A percentile compares a stretch with the other conserved stretches of the same genome.
Conservation (phyloP, 148 eudicot species). For the Fagopyrum tataricum region DNA sequence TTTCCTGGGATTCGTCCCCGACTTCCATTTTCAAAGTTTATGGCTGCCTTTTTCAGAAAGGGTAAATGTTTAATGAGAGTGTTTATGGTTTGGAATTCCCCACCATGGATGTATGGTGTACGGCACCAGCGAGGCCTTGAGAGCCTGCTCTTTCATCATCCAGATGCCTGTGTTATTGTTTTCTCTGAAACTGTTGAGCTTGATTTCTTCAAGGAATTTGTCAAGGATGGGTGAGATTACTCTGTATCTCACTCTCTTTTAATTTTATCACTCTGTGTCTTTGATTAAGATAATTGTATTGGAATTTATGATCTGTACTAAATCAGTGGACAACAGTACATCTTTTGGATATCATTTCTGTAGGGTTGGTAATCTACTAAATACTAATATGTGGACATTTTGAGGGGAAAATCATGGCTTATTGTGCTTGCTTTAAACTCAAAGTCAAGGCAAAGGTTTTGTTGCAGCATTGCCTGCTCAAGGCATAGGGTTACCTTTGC, state of each 20-base stretch:
- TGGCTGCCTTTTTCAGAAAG: constrained; percentile 69
- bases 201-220: constrained; percentile 65
- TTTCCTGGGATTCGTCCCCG: constrained; percentile 64
- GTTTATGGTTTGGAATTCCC: constrained; percentile 96
- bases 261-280: background rate
- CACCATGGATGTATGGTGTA: constrained; percentile 77
- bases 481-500: background rate
- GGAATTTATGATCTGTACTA: background rate
- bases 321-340: background rate
- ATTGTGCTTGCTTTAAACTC: background rate
- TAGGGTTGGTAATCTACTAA: background rate
- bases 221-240: constrained; percentile 56
- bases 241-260: background rate
- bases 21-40: constrained; percentile 67
- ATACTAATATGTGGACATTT: background rate
- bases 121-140: constrained; percentile 82
- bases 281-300: background rate
- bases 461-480: background rate
- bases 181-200: constrained; percentile 87
- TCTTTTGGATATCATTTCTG: background rate
- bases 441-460: background rate
- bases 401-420: background rate
- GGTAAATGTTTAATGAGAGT: constrained; percentile 70
- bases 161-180: constrained; percentile 67
- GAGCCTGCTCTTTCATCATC: constrained; percentile 68